Evolutionary conservation across 164 flowering plant genomes (phyloP).

Genomic region (Brasenia schreberi): DNA sequence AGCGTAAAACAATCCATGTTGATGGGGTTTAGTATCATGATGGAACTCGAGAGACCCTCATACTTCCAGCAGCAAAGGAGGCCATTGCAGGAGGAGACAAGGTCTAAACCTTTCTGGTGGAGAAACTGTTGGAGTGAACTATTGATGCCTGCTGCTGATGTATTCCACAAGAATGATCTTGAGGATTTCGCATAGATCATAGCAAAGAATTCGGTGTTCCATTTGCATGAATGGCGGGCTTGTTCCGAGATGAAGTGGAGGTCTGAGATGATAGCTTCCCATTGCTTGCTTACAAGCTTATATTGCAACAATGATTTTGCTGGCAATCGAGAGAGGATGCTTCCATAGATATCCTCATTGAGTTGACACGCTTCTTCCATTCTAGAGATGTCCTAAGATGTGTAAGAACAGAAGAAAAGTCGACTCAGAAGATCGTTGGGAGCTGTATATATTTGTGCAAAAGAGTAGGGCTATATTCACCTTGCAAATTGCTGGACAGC

Average conservation of each 20-base stretch:
- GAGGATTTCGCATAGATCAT: background rate
- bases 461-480: no score
- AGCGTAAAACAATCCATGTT: background rate
- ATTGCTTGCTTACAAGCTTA: background rate
- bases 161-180: background rate
- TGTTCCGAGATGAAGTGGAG: background rate
- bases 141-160: background rate
- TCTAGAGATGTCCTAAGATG: background rate
- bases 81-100: background rate
- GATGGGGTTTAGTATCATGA: background rate
- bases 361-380: background rate
- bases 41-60: background rate
- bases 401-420: background rate
- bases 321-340: background rate
- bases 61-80: background rate
- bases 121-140: background rate
- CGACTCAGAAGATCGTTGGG: no score
- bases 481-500: no score
- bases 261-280: background rate
- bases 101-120: background rate
- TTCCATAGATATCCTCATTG: background rate
- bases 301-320: background rate
- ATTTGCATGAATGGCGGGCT: background rate
- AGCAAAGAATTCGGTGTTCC: background rate
- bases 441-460: no score